Conservation (phyloP, 768 basidiomycete genomes). For the Podaxis sp. region DNA sequence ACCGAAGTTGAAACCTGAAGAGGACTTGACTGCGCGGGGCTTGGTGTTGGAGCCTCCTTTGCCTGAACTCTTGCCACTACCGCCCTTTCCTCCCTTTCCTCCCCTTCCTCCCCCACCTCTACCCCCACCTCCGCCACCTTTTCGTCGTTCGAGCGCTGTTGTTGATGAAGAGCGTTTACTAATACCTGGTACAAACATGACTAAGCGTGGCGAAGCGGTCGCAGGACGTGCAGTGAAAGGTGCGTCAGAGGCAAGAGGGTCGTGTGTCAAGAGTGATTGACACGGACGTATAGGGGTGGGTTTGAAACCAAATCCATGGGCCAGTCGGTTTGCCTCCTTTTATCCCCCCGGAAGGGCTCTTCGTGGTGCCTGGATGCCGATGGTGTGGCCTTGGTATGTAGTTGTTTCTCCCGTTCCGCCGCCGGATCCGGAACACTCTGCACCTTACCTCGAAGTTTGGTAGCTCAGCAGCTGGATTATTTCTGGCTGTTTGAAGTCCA, state of each 20-base stretch:
- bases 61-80: not conserved
- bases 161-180: not conserved
- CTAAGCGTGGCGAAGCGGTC: not conserved
- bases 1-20: not conserved
- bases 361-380: no score
- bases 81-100: no score
- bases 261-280: not conserved
- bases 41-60: slow-evolving; percentile 1
- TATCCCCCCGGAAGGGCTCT: no score
- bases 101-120: not conserved
- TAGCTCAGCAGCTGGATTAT: no score
- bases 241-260: not conserved
- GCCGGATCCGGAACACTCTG: no score
- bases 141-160: slow-evolving; percentile 8
- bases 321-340: not conserved
- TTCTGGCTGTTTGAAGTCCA: no score
- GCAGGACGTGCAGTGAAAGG: no score
- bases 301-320: not conserved
- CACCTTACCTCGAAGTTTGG: no score
- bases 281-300: not conserved
- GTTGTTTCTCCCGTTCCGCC: no score
- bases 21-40: not conserved
- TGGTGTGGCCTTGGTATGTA: no score
- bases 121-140: slow-evolving; percentile 16
- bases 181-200: slow-evolving; percentile 7